A percentile compares a stretch with the other conserved stretches of the same genome.
Evolutionary conservation across 441 rosid species (phyloP).

Genomic region (Pelargonium cotyledonis): DNA sequence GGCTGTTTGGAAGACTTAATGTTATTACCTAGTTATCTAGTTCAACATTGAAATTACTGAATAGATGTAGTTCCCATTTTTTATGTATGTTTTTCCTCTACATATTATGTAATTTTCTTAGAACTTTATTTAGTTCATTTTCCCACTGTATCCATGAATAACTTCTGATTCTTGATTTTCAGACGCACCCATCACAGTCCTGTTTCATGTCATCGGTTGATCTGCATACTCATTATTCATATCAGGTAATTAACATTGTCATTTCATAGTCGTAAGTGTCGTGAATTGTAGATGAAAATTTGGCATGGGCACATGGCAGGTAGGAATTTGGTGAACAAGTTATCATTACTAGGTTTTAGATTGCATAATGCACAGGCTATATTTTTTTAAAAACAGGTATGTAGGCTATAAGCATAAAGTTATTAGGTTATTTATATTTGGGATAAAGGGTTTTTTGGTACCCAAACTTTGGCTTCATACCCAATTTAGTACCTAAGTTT

Average conservation of each 20-base stretch:
- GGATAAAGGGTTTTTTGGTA: no score
- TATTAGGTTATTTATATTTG: not conserved
- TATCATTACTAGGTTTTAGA: not conserved
- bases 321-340: not conserved
- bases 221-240: constrained; percentile 94
- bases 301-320: not conserved
- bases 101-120: not conserved
- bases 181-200: constrained; percentile 96
- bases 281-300: not conserved
- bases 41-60: not conserved
- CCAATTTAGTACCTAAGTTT: no score
- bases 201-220: constrained; percentile 99
- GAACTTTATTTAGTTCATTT: not conserved
- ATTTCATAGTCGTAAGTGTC: constrained; percentile 2
- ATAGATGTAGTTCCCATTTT: not conserved
- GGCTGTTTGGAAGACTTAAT: not conserved
- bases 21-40: not conserved
- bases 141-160: not conserved
- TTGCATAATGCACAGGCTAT: not conserved
- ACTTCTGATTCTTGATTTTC: constrained; percentile 31
- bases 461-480: no score
- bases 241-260: constrained; percentile 46
- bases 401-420: no score
- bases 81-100: not conserved
- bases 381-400: not conserved